Percentiles rank a stretch among this genome's conserved stretches.
phyloP scores from a whole-genome alignment of 352 stramenopile species.

The Phytopythium kandeliae region DNA sequence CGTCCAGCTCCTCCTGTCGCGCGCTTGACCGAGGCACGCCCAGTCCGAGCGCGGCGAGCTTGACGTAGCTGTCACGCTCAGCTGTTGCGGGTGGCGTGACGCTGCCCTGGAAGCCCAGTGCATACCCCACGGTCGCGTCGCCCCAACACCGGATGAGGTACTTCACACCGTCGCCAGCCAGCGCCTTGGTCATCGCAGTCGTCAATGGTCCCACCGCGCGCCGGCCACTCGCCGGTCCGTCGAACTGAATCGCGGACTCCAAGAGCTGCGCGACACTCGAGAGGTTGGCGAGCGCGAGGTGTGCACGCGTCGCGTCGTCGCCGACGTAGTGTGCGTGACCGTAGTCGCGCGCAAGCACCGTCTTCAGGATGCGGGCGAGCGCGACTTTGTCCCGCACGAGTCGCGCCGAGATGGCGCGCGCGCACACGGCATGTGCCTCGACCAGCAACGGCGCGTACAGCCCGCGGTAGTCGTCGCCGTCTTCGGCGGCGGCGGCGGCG shows the following conservation, averaged over 20 bases:
- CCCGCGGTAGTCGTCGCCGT: slow-evolving; percentile 14
- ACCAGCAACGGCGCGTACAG: slow-evolving; percentile 68
- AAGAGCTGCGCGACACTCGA: slow-evolving; percentile 54
- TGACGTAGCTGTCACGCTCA: slow-evolving; percentile 9
- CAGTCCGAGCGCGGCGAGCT: slow-evolving; percentile 1
- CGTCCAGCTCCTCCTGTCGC: slow-evolving; percentile 1
- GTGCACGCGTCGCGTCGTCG: slow-evolving; percentile 48
- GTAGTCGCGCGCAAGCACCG: slow-evolving; percentile 52
- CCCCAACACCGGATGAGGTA: slow-evolving; percentile 53
- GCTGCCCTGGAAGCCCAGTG: slow-evolving; percentile 37
- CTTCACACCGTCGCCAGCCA: slow-evolving; percentile 25
- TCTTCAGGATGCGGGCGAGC: slow-evolving; percentile 56
- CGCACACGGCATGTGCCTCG: slow-evolving; percentile 60
- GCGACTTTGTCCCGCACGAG: slow-evolving; percentile 72
- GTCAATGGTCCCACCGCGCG: slow-evolving; percentile 20
- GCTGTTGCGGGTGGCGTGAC: neutral
- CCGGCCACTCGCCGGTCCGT: slow-evolving; percentile 5
- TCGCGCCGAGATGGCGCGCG: slow-evolving; percentile 38
- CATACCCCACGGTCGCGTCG: slow-evolving; percentile 37
- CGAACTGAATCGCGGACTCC: slow-evolving; percentile 11
- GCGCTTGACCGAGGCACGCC: neutral
- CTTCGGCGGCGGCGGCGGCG: slow-evolving; percentile 12
- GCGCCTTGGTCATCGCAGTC: slow-evolving; percentile 48
- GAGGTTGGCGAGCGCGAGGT: slow-evolving; percentile 56
- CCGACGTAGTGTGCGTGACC: slow-evolving; percentile 55